phyloP scores from a whole-genome alignment of 768 basidiomycete genomes.

The Calocybe indica region DNA sequence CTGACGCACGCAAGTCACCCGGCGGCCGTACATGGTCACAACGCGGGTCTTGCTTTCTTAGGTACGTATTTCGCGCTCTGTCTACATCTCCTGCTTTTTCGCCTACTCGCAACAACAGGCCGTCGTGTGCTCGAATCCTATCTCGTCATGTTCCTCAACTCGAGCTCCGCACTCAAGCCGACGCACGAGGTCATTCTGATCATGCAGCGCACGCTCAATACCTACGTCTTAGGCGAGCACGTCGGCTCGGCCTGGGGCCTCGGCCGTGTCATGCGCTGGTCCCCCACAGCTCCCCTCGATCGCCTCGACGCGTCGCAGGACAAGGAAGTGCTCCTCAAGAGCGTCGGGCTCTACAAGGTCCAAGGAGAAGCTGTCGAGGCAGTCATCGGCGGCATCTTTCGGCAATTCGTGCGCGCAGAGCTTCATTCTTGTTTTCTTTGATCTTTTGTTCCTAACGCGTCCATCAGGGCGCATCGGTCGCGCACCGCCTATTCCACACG shows the following conservation, averaged over 20 bases:
- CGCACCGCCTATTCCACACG: slow-evolving; percentile 46
- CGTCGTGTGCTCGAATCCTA: slow-evolving; percentile 76
- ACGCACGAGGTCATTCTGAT: slow-evolving; percentile 56
- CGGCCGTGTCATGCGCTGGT: slow-evolving; percentile 71
- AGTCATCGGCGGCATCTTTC: slow-evolving; percentile 68
- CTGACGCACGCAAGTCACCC: slow-evolving; percentile 77
- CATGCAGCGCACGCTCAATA: slow-evolving; percentile 52
- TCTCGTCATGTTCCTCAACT: slow-evolving; percentile 64
- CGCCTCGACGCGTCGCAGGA: slow-evolving; percentile 22
- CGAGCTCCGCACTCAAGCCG: slow-evolving; percentile 38
- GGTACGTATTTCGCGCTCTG: slow-evolving; percentile 37
- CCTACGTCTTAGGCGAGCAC: slow-evolving; percentile 67
- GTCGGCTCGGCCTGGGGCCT: slow-evolving; percentile 74
- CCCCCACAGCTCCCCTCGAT: slow-evolving; percentile 43
- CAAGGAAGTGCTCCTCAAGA: slow-evolving; percentile 32
- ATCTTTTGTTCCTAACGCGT: slow-evolving; percentile 3
- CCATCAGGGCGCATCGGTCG: slow-evolving; percentile 37
- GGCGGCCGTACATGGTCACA: slow-evolving; percentile 62
- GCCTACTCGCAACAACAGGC: slow-evolving; percentile 34
- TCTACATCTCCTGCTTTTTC: background rate
- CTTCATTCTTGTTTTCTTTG: background rate
- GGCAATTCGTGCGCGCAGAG: slow-evolving; percentile 62
- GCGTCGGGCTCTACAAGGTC: slow-evolving; percentile 71
- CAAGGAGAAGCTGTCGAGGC: slow-evolving; percentile 75
- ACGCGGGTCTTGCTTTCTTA: slow-evolving; percentile 64